Evolutionary conservation across 441 rosid species (phyloP), one percentile per base, ranked within the genome.

Genomic region (Macaranga tanarius): DNA sequence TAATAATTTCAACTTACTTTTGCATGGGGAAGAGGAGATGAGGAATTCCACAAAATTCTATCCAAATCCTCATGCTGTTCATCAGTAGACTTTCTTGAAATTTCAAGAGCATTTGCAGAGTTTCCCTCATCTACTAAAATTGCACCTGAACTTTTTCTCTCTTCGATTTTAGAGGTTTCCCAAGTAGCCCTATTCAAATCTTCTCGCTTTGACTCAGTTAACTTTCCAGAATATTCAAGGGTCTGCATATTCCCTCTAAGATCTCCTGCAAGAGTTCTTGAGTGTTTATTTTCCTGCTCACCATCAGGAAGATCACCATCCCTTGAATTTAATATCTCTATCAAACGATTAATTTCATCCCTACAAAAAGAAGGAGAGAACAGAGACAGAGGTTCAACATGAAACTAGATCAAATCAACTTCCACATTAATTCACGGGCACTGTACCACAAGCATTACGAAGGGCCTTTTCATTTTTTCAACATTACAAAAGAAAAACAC

Each of bases 281-380:
- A 45, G 65, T 60, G 25, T 73, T 67, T 79, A 61, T 83, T 80
- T 78, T 77, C 86, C 78, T 76, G 84, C 58, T 68, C 81, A 73
- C 56, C 75, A 64, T 70, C 73, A 48, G 84, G 86, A 74, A 47
- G 51, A 82, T 85, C 90, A 74, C 71, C 80, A 75, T 82, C 84
- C 80, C 88, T 88, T 79, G 97, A 90, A 79, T 75, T 77, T 79
- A 93, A 60, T 73, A 91, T 82, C 79, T 89, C 86, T 45, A 88
- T 71, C 70, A 93, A 82, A 74, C 66, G 87, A 77, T 83, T 80
- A 74, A 89, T 81, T 81, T 93, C 93, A 76, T 83, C 89, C 83
- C 98, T 93, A 80, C 76, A 79, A 8, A 45, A 34, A 55, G 22
- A 76, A 56, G 28, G 59, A 67, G 67, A 71, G 4, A 64, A 56